Base-by-base conservation (phyloP, 805 yeast species). In the Candida insectorum region DNA sequence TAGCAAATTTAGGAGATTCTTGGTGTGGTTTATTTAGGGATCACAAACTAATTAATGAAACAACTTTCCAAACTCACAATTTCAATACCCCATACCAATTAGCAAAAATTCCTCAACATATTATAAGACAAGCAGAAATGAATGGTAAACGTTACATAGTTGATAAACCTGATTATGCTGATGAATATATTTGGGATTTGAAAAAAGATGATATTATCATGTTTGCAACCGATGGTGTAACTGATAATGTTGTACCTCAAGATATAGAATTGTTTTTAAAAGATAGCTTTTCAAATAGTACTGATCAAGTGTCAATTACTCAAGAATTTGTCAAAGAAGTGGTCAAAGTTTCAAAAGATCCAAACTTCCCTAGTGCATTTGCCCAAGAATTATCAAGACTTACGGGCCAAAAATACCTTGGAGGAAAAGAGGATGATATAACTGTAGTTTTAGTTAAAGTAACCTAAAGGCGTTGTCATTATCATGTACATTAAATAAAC, bases 341-440 rank as follows among this genome's bases (percentile, higher is more conserved):
- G 5, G 79, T 75, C 22, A 67, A 68, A 30, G 69, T 86, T 14
- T 82, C 95, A 37, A 69, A 75, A 42, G 91, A 91, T 56, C 74
- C 81, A 10, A 65, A 74, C 36, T 84, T 73, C 52, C 87, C 89
- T 13, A 80, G 94, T 40, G 94, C 91, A 0, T 91, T 91, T 60
- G 83, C 96, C 6, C 88, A 82, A 57, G 85, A 81, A 50, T 65
- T 84, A 36, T 69, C 81, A 8, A 67, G 76, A 44, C 54, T 81
- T 31, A 75, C 86, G 2, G 83, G 83, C 3, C 82, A 79, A 49
- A 65, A 69, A 26, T 84, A 85, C 51, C 67, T 77, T 38, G 97
- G 98, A 21, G 98, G 98, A 10, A 91, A 91, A 62, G 94, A 88
- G 28, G 98, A 91, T 60, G 98, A 91, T 58, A 83, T 93, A 24